Evolutionary conservation across 2,329 filamentous ascomycete genomes (phyloP), one percentile per base, ranked within the genome.

Genomic region (Fusarium napiforme): DNA sequence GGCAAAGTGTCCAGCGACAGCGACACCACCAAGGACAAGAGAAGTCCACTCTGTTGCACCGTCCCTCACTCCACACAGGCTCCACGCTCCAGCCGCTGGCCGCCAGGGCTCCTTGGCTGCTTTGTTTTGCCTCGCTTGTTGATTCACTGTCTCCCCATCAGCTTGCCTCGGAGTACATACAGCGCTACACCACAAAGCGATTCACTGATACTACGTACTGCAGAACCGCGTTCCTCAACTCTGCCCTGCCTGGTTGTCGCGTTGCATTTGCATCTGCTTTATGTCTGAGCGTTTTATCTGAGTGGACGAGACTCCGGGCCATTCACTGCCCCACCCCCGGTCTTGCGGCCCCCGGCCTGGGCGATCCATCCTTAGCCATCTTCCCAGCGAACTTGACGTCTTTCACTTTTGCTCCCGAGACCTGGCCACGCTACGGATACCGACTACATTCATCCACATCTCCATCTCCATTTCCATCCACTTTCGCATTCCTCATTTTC

Each of bases 391-490:
- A 76, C 76, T 78, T 78, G 76, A 78, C 76, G 76, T 77, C 75
- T 77, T 77, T 75, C 76, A 78, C 76, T 71, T 73, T 73, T 71
- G 59, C 69, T 74, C 68, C 76, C 72, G 66, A 78, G 67, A 76
- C 76, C 73, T 74, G 60, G 64, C 69, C 63, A 75, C 67, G 63
- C 64, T 64, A 69, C 71, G 62, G 52, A 69, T 69, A 69, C 60
- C 55, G 59, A 65, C 52, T 67, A 65, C 52, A 69, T 69, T 60
- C 67, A 70, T 69, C 66, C 67, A 69, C 67, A 69, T 69, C 45
- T 69, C 45, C 30, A 30, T 30, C 11, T 52, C 43, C 50, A 68
- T 68, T 58, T 52, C 43, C 59, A 68, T 68, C 64, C 55, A 68
- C 64, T 56, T 66, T 64, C 45, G 39, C 71, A 72, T 69, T 61